Base-by-base conservation (phyloP, 2,329 filamentous ascomycete species). In the Pseudogymnoascus verrucosus region DNA sequence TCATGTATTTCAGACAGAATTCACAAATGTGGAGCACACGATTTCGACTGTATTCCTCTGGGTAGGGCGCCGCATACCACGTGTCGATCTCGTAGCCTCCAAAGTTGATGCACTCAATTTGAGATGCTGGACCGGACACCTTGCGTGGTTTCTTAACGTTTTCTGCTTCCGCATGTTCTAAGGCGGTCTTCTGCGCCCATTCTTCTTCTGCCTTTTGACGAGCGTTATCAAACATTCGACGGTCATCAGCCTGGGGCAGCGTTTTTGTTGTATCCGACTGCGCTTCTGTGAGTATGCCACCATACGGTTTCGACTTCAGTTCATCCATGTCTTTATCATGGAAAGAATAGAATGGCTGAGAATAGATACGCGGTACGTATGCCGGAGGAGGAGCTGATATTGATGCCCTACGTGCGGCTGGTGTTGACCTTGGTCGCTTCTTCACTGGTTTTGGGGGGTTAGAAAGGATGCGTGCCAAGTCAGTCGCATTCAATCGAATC, bases 1-100 rank as follows among this genome's bases (percentile, higher is more conserved):
- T 96, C 92, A 99, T 97, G 78, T 99, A 99, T 77, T 98, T 99
- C 65, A 99, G 81, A 74, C 95, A 99, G 76, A 98, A 99, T 75
- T 99, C 96, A 81, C 95, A 99, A 67, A 99, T 98, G 76, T 96
- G 98, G n/a, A 99, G 83, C 39, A 96, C 90, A 31, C 91, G 88
- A 73, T 99, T 98, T 67, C 93, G 87, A 74, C 92, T 98, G 79
- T 99, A 99, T 76, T 99, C 95, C 74, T 97, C 95, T 0, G 95
- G 95, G 74, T 99, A 99, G 11, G 95, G 96, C 40, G 95, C 95
- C 31, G 95, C 93, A 77, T 99, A 97, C 93, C 95, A 98, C 2
- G 95, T 99, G 74, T 99, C 95, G 70, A 99, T 99, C 75, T 99
- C 95, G 82, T 89, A 96, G 61, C 92, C 91, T 54, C 95, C 95